phyloP scores from a whole-genome alignment of 148 eudicot genomes.

The Camellia lanceoleosa region DNA sequence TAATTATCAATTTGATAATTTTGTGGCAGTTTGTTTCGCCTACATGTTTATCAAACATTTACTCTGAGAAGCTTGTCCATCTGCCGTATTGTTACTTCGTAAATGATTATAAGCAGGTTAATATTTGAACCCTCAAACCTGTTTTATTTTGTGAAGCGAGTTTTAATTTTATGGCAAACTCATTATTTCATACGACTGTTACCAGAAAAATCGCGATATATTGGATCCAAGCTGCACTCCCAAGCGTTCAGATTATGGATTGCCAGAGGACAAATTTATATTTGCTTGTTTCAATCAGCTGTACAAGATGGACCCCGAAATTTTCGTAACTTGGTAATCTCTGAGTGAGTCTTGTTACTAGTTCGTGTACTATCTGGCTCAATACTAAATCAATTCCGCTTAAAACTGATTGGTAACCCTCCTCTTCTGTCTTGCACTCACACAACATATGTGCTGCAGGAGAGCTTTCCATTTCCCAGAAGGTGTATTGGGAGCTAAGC shows the following conservation, averaged over 20 bases:
- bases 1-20: background rate
- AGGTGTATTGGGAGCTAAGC: too few species aligned
- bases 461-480: too few species aligned
- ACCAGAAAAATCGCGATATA: constrained; percentile 88
- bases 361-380: background rate
- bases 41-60: constrained; percentile 57
- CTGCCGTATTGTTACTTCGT: constrained; percentile 96
- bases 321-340: constrained; percentile 76
- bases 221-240: constrained; percentile 61
- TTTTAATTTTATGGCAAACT: constrained; percentile 2
- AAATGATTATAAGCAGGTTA: constrained; percentile 95
- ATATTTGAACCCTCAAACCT: background rate
- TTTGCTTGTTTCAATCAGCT: constrained; percentile 97
- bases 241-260: constrained; percentile 88
- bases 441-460: too few species aligned
- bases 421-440: too few species aligned
- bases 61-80: constrained; percentile 93
- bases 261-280: constrained; percentile 90
- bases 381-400: background rate
- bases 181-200: background rate
- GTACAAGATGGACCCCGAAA: constrained; percentile 95
- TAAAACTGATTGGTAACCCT: too few species aligned
- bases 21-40: constrained; percentile 91
- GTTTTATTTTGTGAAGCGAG: background rate
- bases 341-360: background rate